These are phyloP conservation scores for Meyerozyma athensensis DNA, from an alignment of 1,139 yeast species.

Conservation along the genomic window DNA sequence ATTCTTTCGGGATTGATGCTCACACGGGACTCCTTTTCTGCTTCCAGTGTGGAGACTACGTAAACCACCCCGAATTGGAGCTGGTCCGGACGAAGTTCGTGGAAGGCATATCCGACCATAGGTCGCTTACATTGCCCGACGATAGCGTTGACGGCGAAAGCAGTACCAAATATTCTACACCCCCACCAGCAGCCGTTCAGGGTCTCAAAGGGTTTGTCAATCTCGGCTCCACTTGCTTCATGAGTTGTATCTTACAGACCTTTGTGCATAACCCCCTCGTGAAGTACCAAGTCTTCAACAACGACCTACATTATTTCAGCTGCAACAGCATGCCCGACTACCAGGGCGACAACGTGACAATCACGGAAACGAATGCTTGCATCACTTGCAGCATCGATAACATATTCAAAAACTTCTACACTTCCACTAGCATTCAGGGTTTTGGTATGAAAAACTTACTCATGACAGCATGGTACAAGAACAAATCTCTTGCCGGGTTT, in stretches of 20 bases:
- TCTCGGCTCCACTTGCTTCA: constrained; percentile 95
- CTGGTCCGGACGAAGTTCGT: constrained; percentile 37
- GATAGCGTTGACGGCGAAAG: neutral
- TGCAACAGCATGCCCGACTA: constrained; percentile 24
- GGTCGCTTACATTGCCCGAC: neutral
- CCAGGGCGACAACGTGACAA: constrained; percentile 19
- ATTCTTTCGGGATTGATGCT: constrained; percentile 68
- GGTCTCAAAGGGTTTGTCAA: constrained; percentile 87
- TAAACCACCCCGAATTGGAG: constrained; percentile 57
- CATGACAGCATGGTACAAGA: constrained; percentile 79
- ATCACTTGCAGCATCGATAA: constrained; percentile 80
- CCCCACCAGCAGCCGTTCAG: constrained; percentile 56
- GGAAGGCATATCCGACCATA: constrained; percentile 3
- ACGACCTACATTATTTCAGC: constrained; percentile 47
- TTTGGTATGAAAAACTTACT: constrained; percentile 72
- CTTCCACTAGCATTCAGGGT: constrained; percentile 53
- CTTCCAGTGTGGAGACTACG: constrained; percentile 69
- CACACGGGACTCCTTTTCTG: constrained; percentile 63
- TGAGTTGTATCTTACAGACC: constrained; percentile 85
- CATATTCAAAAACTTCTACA: constrained; percentile 63
- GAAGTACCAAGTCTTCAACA: constrained; percentile 69
- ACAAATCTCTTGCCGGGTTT: constrained; percentile 83
- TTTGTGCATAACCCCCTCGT: constrained; percentile 84
- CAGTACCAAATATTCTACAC: constrained; percentile 30
- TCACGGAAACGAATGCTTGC: constrained; percentile 49